phyloP scores from a whole-genome alignment of 2,329 filamentous ascomycete species.

The Aureobasidium musti region DNA sequence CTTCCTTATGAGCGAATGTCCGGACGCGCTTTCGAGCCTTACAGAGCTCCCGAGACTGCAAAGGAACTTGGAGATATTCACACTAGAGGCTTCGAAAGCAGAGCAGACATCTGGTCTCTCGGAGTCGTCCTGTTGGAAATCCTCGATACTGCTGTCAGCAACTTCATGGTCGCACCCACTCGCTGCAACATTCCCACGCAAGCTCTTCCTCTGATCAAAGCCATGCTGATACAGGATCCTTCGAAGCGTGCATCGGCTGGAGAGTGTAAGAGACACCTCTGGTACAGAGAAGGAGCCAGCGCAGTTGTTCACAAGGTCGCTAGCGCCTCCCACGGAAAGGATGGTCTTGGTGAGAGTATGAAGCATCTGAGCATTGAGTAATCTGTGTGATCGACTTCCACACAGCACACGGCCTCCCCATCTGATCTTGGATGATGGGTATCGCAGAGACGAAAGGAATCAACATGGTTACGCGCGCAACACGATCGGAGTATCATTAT shows the following conservation, averaged over 20 bases:
- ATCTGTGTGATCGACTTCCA: not conserved
- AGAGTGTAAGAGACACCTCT: not conserved
- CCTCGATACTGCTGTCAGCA: not conserved
- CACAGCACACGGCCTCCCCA: not conserved
- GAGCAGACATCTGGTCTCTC: constrained; percentile 17
- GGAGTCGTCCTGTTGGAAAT: not conserved
- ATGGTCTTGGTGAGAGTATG: not conserved
- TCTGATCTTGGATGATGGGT: not conserved
- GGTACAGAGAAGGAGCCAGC: not conserved
- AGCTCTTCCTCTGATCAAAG: not conserved
- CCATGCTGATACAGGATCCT: constrained; percentile 1
- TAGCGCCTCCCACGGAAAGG: not conserved
- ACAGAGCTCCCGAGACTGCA: constrained; percentile 14
- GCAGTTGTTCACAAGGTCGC: not conserved
- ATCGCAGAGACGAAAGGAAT: not conserved
- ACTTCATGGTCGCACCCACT: not conserved
- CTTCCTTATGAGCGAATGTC: not conserved
- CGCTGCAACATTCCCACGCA: not conserved
- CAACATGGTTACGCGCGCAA: not conserved
- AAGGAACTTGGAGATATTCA: not conserved
- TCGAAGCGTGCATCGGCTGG: not conserved
- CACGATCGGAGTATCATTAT: not conserved
- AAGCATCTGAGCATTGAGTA: not conserved
- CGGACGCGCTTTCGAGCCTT: not conserved
- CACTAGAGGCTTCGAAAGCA: not conserved